Percentiles rank a stretch among this genome's conserved stretches.
phyloP scores from a whole-genome alignment of 306 rosid species.

The Gynostemma pentaphyllum region DNA sequence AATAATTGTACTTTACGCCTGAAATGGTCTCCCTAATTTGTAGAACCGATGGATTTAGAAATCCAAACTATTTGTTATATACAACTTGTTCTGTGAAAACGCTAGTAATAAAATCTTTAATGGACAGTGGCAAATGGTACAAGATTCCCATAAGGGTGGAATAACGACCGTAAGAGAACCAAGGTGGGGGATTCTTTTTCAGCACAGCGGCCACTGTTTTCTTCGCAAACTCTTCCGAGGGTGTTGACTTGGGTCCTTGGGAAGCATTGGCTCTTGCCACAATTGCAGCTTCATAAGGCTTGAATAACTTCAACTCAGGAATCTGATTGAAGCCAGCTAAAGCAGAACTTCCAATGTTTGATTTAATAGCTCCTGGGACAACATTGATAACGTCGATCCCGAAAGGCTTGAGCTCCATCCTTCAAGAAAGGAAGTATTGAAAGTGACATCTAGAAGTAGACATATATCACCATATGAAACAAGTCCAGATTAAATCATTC shows the following conservation, averaged over 20 bases:
- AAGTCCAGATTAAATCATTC: neutral
- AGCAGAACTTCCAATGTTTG: slow-evolving; percentile 58
- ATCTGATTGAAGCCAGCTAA: slow-evolving; percentile 37
- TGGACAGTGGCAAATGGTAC: slow-evolving; percentile 56
- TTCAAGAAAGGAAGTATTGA: no score
- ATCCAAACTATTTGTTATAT: neutral
- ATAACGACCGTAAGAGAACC: slow-evolving; percentile 60
- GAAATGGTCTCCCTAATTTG: no score
- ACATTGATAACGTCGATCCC: slow-evolving; percentile 78
- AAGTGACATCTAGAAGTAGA: no score
- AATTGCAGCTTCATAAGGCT: slow-evolving; percentile 57
- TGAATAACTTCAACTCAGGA: slow-evolving; percentile 62
- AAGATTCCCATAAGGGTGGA: slow-evolving; percentile 45
- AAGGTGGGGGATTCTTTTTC: slow-evolving; percentile 61
- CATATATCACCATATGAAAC: neutral
- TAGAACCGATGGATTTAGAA: no score
- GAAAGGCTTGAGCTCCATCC: slow-evolving; percentile 58
- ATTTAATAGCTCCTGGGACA: slow-evolving; percentile 70
- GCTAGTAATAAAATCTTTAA: slow-evolving; percentile 42
- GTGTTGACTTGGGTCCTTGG: slow-evolving; percentile 48
- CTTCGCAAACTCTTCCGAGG: slow-evolving; percentile 65
- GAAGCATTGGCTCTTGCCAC: slow-evolving; percentile 40
- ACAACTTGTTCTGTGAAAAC: slow-evolving; percentile 21
- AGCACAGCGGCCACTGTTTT: slow-evolving; percentile 49
- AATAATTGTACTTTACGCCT: no score